Conservation (phyloP, 176 grass and related monocot species). For the Carex cristatella region DNA sequence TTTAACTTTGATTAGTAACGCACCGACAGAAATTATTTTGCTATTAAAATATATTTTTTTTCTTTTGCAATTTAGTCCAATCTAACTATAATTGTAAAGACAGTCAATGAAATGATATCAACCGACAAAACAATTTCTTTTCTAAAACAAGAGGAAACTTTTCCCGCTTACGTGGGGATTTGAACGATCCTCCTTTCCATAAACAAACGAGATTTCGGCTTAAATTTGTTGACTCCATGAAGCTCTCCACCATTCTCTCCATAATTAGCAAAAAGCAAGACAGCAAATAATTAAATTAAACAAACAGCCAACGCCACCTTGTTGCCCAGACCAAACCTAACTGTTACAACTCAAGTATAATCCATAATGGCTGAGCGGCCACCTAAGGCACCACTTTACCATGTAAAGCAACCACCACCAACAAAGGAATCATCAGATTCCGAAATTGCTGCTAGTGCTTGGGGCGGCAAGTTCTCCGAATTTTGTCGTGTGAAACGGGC, state of each 20-base stretch:
- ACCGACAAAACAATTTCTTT: background rate
- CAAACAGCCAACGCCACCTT: slow-evolving; percentile 10
- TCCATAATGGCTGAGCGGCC: slow-evolving; percentile 70
- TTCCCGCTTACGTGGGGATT: background rate
- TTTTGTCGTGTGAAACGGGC: slow-evolving; percentile 65
- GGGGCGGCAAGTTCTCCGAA: slow-evolving; percentile 73
- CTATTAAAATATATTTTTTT: background rate
- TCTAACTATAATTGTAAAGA: background rate
- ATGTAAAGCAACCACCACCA: slow-evolving; percentile 10
- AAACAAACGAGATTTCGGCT: background rate
- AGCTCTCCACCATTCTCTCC: background rate
- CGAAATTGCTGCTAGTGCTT: slow-evolving; percentile 52
- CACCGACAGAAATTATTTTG: too few relatives aligned
- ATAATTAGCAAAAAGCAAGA: background rate
- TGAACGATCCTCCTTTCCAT: background rate
- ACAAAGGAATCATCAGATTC: slow-evolving; percentile 19
- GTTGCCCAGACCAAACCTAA: background rate
- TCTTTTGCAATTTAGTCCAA: too few relatives aligned
- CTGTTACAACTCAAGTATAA: background rate
- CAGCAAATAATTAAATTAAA: background rate
- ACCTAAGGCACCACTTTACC: slow-evolving; percentile 57
- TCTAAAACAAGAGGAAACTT: background rate
- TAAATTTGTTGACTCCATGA: background rate
- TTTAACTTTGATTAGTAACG: too few relatives aligned
- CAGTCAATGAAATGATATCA: background rate